Evolutionary conservation across 2,329 filamentous ascomycete species (phyloP), one percentile per base, ranked within the genome.

Genomic region (Xylariaceae sp.): DNA sequence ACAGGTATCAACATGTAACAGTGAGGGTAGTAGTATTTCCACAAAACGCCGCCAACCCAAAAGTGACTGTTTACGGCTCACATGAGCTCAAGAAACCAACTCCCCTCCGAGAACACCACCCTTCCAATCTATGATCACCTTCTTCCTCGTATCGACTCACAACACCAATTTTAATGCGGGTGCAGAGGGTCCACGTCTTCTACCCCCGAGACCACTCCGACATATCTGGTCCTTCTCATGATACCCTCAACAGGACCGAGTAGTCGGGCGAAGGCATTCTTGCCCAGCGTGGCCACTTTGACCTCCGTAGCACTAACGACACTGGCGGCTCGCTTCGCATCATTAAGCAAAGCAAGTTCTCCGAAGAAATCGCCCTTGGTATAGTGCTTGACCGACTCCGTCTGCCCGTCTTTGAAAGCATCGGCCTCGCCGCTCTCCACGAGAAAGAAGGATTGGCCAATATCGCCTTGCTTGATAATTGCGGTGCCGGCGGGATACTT

Each of bases 321-420:
- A 56, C 86, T 95, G 40, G 93, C 93, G 29, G 92, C 92, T 62
- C 93, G 84, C 7, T 93, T 93, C 44, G 89, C 88, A 63, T 98
- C 92, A 57, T 97, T 94, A 56, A 97, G 76, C 62, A 98, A 70
- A 6, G 93, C 93, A 50, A 98, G 75, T 70, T 98, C 93, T 51
- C 93, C 93, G 69, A 98, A 98, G 73, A 93, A 98, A 62, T 96
- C 93, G 22, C 93, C 93, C 68, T 95, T 93, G 53, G 75, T 77
- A 67, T 97, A 97, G 43, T 81, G 75, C 62, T 89, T 88, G 53
- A 97, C 85, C 2, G 85, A 76, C 48, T 80, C 74, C 19, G 82
- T 75, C 16, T 76, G 71, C 32, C 84, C 88, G n/a, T 80, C 75
- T 70, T 92, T 95, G 74, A 82, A 89, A 2, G 89, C 92, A 56